Evolutionary conservation across 129 eudicot species (phyloP), one percentile per base, ranked within the genome.

Genomic region (Pseudognaphalium luteoalbum): DNA sequence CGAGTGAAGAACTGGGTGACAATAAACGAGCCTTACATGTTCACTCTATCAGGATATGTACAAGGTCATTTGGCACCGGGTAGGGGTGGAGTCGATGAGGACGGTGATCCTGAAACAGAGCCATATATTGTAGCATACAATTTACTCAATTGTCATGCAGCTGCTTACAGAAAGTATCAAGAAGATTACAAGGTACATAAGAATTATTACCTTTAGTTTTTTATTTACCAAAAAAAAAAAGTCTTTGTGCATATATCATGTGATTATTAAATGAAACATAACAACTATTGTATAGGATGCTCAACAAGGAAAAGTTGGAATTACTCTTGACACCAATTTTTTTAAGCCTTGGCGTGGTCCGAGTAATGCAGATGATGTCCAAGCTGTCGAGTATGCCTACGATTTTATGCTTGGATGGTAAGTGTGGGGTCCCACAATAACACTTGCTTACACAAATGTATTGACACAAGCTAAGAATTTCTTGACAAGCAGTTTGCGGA

Each of bases 1-100:
- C 78, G 87, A 4, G 90, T 86, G 37, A 83, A 73, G 77, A 37
- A 77, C 42, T 81, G 87, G 90, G 64, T 75, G 72, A 86, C 90
- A 0, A 1, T 83, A 3, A 86, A 86, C 17, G 88, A 86, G 39
- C 87, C 84, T 28, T 62, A 72, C 30, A 29, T 51, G 4, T 74
- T 42, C 61, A 33, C 30, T 32, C 20, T 1, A 4, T 6, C 1
- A 19, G 90, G 86, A 0, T 83, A 83, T 16, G 75, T 72, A 2
- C 0, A 15, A 10, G 86, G 90, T 19, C 1, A 0, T 0, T 33
- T 37, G 37, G 77, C 90, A 17, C 90, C 87, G 0, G 84, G 82
- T 11, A 78, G 88, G 6, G 86, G 88, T 33, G 82, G 79, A 5
- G 17, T 29, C 6, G 16, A 71, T 20, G 35, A 11, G 0, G 63